These are phyloP conservation scores for Candida dajiaensis DNA, from an alignment of 805 yeast species.

Conservation along the genomic window DNA sequence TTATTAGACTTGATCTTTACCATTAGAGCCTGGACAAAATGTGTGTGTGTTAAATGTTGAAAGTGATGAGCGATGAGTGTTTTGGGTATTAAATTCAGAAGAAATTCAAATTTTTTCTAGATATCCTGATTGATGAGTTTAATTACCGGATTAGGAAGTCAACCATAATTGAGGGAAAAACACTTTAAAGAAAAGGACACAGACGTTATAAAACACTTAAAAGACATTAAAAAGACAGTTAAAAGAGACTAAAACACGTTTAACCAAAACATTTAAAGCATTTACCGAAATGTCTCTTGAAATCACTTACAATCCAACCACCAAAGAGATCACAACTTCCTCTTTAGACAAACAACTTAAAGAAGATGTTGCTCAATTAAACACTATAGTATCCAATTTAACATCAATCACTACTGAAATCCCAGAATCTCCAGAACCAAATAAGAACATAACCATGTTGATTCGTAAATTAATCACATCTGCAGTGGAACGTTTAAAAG, in stretches of 20 bases:
- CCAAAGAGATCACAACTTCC: neutral
- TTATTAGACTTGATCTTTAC: constrained; percentile 25
- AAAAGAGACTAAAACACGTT: too few relatives aligned
- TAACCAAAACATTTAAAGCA: too few relatives aligned
- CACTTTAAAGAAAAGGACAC: too few relatives aligned
- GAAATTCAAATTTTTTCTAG: too few relatives aligned
- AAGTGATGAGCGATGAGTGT: too few relatives aligned
- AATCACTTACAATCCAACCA: constrained; percentile 1
- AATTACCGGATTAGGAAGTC: neutral
- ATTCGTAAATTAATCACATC: constrained; percentile 60
- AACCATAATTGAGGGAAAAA: too few relatives aligned
- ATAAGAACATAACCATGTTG: constrained; percentile 47
- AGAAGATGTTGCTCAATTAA: constrained; percentile 29
- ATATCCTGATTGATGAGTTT: too few relatives aligned
- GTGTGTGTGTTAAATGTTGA: too few relatives aligned
- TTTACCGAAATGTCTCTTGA: constrained; percentile 1
- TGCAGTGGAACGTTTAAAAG: constrained; percentile 53
- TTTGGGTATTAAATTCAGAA: too few relatives aligned
- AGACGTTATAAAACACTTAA: too few relatives aligned
- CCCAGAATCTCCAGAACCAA: constrained; percentile 53
- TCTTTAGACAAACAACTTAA: constrained; percentile 2
- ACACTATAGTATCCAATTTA: constrained; percentile 28
- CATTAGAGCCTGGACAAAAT: constrained; percentile 20
- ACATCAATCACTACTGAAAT: constrained; percentile 34
- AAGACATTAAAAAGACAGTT: too few relatives aligned